A percentile compares a stretch with the other conserved stretches of the same genome.
These are phyloP conservation scores for Cucurbita pepo DNA, from an alignment of 306 rosid species.

Conservation along the genomic window DNA sequence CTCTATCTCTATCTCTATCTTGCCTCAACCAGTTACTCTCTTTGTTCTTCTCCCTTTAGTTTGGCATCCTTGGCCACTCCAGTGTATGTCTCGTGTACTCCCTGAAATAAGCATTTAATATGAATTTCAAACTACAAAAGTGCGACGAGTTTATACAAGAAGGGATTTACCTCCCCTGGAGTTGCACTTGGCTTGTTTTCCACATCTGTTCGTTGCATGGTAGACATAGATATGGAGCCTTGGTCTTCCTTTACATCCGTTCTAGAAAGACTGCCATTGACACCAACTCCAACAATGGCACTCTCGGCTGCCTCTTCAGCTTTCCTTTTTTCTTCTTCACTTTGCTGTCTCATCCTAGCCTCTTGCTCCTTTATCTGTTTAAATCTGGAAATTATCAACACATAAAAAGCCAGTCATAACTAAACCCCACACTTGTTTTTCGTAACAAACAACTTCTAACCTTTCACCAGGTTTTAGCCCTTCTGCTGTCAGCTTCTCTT, in stretches of 20 bases:
- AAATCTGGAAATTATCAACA: conserved; percentile 38
- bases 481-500: conserved; percentile 29
- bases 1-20: neutral
- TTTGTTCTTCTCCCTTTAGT: conserved; percentile 28
- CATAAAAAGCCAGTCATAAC: conserved; percentile 8
- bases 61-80: conserved; percentile 20
- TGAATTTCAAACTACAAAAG: neutral
- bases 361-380: conserved; percentile 79
- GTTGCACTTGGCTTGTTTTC: conserved; percentile 1
- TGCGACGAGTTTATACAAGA: neutral
- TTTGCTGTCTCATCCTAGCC: conserved; percentile 37
- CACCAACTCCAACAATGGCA: conserved; percentile 26
- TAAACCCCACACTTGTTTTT: neutral
- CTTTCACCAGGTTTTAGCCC: conserved; percentile 75
- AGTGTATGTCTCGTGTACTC: conserved; percentile 29
- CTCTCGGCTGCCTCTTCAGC: conserved; percentile 38
- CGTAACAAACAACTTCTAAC: conserved; percentile 15
- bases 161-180: neutral
- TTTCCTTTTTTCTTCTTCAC: conserved; percentile 67
- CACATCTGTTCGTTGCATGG: conserved; percentile 19
- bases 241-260: conserved; percentile 28
- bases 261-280: conserved; percentile 38
- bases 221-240: conserved; percentile 13
- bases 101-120: conserved; percentile 29
- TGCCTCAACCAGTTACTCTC: neutral